Evolutionary conservation across 768 basidiomycete genomes (phyloP), one percentile per base, ranked within the genome.

Genomic region (Termitomyces sp.): DNA sequence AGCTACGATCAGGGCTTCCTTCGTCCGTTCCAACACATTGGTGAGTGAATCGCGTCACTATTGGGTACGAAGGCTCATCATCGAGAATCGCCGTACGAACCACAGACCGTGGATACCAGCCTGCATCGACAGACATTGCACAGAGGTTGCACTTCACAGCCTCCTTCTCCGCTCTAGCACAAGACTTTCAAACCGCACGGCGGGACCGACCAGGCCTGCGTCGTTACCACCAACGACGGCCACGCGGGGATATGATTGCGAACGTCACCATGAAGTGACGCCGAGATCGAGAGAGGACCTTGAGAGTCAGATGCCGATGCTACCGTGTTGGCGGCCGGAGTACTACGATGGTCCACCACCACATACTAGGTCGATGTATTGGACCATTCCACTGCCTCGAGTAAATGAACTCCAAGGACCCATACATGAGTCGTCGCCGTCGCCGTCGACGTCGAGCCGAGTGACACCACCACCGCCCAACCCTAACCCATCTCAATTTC

Each of bases 321-420:
- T 53, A 38, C 35, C 53, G 35, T 52, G 14, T 35, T 47, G 52
- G 50, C 9, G 52, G 50, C n/a, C 51, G 18, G 6, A 5, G 14
- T 26, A 52, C 13, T 18, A 32, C 12, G 30, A 40, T 33, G n/a
- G 12, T 32, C 60, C 60, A 13, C 60, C 60, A 26, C 60, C 57
- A 22, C 60, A 58, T 52, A 55, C 53, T 1, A 35, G 57, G 24
- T 47, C 57, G 24, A 8, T 61, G 38, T 61, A 61, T 33, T 50
- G 53, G 50, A 58, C 57, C 12, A 56, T 61, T 13, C 60, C 60
- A 16, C 54, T 61, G 7, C 60, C 60, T 12, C 16, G 55, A 6
- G 22, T 53, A 2, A n/a, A 35, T 18, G 48, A 35, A 8, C 5
- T 22, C 18, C 46, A 22, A 16, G 24, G 9, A 5, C 12, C 40